Percentiles rank a stretch among this genome's conserved stretches.
Evolutionary conservation across 345 rosid genomes (phyloP).

Genomic region (Zanthoxylum bungeanum): DNA sequence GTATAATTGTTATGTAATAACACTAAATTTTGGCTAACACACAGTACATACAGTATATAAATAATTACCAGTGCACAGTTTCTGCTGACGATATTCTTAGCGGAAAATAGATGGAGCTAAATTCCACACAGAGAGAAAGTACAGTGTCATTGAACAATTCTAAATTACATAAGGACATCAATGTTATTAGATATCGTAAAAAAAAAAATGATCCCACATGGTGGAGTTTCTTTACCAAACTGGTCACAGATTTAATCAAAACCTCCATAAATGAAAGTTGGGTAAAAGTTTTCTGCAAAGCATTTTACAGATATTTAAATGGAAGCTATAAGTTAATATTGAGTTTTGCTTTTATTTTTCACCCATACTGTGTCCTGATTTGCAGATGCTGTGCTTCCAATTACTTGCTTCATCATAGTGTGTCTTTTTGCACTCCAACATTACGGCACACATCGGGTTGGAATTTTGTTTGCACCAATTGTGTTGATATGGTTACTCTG

Average conservation of each 20-base stretch:
- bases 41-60: too few relatives aligned
- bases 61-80: neutral
- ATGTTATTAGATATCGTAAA: too few relatives aligned
- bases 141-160: neutral
- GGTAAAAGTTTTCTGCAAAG: neutral
- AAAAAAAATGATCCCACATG: neutral
- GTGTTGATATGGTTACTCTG: conserved; percentile 81
- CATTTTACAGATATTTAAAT: neutral
- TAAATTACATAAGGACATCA: neutral
- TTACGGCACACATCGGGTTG: conserved; percentile 92
- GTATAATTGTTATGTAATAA: too few relatives aligned
- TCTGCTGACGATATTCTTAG: neutral
- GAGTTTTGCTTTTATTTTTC: conserved; percentile 13
- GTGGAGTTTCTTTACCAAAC: neutral
- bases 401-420: conserved; percentile 89
- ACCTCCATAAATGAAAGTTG: neutral
- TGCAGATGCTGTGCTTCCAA: conserved; percentile 96
- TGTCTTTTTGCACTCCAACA: conserved; percentile 98
- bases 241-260: neutral
- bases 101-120: neutral
- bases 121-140: neutral
- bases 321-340: neutral
- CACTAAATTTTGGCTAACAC: too few relatives aligned
- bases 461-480: conserved; percentile 89
- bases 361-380: neutral